A percentile compares a stretch with the other conserved stretches of the same genome.
Conservation (phyloP, 257 asterid genomes). For the Primulina tabacum region DNA sequence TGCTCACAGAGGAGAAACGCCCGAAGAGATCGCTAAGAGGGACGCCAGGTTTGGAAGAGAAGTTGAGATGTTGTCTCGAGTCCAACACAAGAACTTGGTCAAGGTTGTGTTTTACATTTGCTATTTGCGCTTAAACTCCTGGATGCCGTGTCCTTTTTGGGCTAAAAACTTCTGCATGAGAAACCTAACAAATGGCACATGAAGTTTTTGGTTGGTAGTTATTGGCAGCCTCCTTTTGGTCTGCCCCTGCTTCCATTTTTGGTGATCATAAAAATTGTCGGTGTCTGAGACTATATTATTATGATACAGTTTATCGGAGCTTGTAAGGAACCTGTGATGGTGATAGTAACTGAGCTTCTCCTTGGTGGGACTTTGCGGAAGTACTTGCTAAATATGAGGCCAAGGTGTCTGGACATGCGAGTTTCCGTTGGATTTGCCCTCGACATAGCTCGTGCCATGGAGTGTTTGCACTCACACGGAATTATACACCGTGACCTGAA, state of each 20-base stretch:
- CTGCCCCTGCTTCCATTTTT: background rate
- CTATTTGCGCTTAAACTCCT: background rate
- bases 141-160: background rate
- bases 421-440: slow-evolving; percentile 80
- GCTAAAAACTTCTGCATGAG: background rate
- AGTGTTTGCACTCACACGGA: slow-evolving; percentile 86
- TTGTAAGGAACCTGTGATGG: slow-evolving; percentile 93
- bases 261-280: background rate
- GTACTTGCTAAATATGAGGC: slow-evolving; percentile 64
- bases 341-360: slow-evolving; percentile 79
- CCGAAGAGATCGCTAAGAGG: slow-evolving; percentile 70
- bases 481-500: slow-evolving; percentile 90
- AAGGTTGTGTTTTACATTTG: slow-evolving; percentile 48
- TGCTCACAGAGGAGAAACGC: slow-evolving; percentile 67
- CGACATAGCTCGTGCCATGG: slow-evolving; percentile 95
- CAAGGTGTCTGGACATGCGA: slow-evolving; percentile 61
- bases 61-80: slow-evolving; percentile 85
- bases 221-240: background rate
- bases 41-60: slow-evolving; percentile 71
- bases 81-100: slow-evolving; percentile 88
- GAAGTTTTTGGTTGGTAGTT: background rate
- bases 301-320: slow-evolving; percentile 79
- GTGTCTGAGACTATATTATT: slow-evolving; percentile 19
- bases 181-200: background rate
- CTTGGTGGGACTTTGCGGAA: slow-evolving; percentile 84